Percentiles rank a stretch among this genome's conserved stretches.
Conservation (phyloP, 768 basidiomycete species). For the Mycena alexandri region DNA sequence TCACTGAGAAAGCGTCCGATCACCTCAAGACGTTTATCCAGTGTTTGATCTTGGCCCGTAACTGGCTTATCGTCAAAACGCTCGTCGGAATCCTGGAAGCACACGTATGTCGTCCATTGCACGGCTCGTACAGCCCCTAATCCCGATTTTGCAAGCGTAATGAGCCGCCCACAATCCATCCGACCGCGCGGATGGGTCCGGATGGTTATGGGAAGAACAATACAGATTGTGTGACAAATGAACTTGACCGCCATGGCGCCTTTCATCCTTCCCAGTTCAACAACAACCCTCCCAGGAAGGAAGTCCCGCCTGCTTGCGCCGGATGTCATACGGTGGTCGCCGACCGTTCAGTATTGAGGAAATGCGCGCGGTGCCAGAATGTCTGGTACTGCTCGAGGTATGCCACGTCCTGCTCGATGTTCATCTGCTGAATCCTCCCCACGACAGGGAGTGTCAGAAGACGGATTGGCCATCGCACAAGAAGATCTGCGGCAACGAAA, state of each 20-base stretch:
- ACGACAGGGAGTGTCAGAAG: too few relatives aligned
- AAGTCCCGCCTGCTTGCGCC: conserved; percentile 5
- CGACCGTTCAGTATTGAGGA: conserved; percentile 5
- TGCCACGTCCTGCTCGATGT: too few relatives aligned
- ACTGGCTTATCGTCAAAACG: conserved; percentile 17
- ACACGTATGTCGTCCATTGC: conserved; percentile 6
- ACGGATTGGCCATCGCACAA: too few relatives aligned
- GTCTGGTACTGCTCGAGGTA: too few relatives aligned
- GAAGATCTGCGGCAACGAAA: conserved; percentile 11
- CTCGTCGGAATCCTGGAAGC: conserved; percentile 12
- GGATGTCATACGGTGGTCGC: conserved; percentile 4
- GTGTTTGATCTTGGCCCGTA: conserved; percentile 11
- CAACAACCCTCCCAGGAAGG: not conserved
- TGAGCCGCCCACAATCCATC: conserved; percentile 1
- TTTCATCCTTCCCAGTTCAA: conserved; percentile 14
- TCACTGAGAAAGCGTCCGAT: conserved; percentile 11
- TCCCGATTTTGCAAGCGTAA: not conserved
- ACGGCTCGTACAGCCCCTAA: conserved; percentile 4
- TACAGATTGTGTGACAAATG: not conserved
- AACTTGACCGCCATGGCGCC: not conserved
- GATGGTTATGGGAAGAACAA: not conserved
- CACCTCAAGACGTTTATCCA: conserved; percentile 1
- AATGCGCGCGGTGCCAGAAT: conserved; percentile 5
- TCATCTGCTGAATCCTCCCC: too few relatives aligned
- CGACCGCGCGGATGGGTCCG: not conserved